Conservation (phyloP, 192 early-diverging fungal species). For the Podila clonocystis region DNA sequence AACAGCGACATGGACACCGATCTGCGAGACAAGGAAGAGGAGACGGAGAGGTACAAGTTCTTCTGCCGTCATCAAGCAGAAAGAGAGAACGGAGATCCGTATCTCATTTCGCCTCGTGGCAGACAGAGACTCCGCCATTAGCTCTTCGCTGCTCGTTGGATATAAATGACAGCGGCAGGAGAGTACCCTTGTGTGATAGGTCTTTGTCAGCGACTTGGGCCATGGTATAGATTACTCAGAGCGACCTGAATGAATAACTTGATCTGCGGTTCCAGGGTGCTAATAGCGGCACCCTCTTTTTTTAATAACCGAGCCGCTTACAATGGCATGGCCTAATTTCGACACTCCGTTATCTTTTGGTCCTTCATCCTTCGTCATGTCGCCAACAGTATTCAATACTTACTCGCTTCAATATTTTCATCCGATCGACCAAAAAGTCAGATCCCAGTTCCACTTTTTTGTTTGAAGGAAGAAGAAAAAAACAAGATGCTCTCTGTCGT, state of each 20-base stretch:
- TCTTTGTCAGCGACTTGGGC: constrained; percentile 2
- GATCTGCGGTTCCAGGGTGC: not conserved
- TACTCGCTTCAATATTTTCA: not conserved
- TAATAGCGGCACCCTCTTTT: too few relatives aligned
- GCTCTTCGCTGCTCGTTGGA: not conserved
- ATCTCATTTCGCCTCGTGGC: constrained; percentile 2
- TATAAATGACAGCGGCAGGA: too few relatives aligned
- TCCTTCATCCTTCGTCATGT: not conserved
- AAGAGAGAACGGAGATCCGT: not conserved
- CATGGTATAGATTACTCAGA: not conserved
- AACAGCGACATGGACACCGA: too few relatives aligned
- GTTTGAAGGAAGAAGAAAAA: not conserved
- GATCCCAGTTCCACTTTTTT: not conserved
- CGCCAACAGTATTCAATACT: not conserved
- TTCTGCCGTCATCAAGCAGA: not conserved
- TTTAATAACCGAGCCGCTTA: not conserved
- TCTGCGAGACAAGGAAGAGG: not conserved
- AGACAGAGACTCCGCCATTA: not conserved
- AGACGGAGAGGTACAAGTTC: not conserved
- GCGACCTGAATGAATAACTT: not conserved
- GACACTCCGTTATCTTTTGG: constrained; percentile 3
- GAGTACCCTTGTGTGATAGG: not conserved
- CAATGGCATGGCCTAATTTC: not conserved
- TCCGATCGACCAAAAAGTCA: not conserved
- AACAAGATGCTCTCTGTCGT: not conserved